Conservation (phyloP, 2,329 filamentous ascomycete genomes). For the Fusarium sp. region DNA sequence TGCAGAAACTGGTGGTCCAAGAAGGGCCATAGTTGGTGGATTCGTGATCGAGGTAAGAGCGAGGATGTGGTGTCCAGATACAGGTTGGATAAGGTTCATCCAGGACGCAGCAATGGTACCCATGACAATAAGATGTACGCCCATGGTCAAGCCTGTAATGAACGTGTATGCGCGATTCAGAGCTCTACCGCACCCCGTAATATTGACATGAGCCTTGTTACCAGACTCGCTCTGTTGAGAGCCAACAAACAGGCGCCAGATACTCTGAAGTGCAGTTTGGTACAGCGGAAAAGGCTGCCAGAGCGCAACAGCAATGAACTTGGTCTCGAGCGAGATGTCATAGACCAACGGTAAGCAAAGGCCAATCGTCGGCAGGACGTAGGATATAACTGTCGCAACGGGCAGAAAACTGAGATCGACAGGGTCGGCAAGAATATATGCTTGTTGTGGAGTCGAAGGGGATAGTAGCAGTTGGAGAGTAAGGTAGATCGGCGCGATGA, state of each 20-base stretch:
- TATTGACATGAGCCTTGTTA: neutral
- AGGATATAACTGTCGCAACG: slow-evolving; percentile 31
- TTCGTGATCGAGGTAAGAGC: slow-evolving; percentile 25
- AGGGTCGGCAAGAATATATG: slow-evolving; percentile 23
- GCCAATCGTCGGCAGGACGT: slow-evolving; percentile 26
- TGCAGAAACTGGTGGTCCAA: slow-evolving; percentile 19
- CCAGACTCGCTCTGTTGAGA: neutral
- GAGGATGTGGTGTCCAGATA: slow-evolving; percentile 31
- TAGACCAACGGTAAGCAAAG: slow-evolving; percentile 32
- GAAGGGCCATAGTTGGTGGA: slow-evolving; percentile 31
- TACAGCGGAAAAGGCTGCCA: slow-evolving; percentile 42
- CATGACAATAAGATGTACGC: slow-evolving; percentile 22
- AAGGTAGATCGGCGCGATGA: slow-evolving; percentile 39
- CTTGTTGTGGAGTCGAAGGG: neutral
- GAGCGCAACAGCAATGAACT: slow-evolving; percentile 23
- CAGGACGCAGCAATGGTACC: slow-evolving; percentile 18
- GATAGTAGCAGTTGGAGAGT: slow-evolving; percentile 35
- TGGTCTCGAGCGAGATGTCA: slow-evolving; percentile 7
- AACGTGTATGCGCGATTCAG: slow-evolving; percentile 26
- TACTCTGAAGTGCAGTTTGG: slow-evolving; percentile 11
- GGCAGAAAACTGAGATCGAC: slow-evolving; percentile 30
- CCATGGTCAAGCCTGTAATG: neutral
- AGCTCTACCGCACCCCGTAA: neutral
- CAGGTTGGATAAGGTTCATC: neutral
- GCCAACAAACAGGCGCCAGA: neutral